phyloP scores from a whole-genome alignment of 2,329 filamentous ascomycete species.

The Xylariaceae sp. region DNA sequence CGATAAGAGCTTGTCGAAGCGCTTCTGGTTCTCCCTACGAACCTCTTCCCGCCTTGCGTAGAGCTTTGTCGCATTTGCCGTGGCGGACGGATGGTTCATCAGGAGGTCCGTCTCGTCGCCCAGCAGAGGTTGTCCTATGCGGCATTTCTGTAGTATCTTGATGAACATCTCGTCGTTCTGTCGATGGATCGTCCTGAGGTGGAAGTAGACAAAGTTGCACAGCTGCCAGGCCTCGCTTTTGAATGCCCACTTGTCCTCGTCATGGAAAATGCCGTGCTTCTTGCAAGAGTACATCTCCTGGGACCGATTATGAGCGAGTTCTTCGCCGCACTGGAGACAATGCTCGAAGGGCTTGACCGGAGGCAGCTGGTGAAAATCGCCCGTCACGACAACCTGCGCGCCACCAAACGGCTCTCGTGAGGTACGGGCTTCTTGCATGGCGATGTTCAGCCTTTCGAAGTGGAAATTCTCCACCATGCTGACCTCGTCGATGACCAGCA shows the following conservation, averaged over 20 bases:
- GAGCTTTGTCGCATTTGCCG: constrained; percentile 39
- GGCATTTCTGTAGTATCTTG: constrained; percentile 48
- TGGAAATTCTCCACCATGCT: constrained; percentile 56
- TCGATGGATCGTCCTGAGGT: constrained; percentile 51
- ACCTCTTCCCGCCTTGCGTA: constrained; percentile 39
- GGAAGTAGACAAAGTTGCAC: constrained; percentile 47
- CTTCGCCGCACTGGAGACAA: constrained; percentile 44
- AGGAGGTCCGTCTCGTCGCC: constrained; percentile 36
- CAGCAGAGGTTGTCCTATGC: constrained; percentile 39
- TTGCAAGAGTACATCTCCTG: constrained; percentile 29
- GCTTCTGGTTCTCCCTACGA: constrained; percentile 29
- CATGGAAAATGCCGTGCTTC: constrained; percentile 34
- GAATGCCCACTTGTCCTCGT: constrained; percentile 58
- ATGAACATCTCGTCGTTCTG: constrained; percentile 52
- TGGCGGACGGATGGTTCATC: constrained; percentile 39
- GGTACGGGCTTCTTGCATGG: constrained; percentile 38
- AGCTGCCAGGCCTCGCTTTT: constrained; percentile 48
- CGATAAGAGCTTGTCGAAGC: constrained; percentile 31
- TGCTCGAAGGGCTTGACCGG: constrained; percentile 52
- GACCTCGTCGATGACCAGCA: constrained; percentile 61
- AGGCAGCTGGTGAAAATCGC: constrained; percentile 57
- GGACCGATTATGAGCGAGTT: constrained; percentile 15
- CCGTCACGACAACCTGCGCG: constrained; percentile 50
- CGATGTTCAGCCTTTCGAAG: constrained; percentile 45
- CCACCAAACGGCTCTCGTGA: constrained; percentile 35